These are phyloP conservation scores for Tulasnella sp. DNA, from an alignment of 768 basidiomycete species.

Conservation along the genomic window DNA sequence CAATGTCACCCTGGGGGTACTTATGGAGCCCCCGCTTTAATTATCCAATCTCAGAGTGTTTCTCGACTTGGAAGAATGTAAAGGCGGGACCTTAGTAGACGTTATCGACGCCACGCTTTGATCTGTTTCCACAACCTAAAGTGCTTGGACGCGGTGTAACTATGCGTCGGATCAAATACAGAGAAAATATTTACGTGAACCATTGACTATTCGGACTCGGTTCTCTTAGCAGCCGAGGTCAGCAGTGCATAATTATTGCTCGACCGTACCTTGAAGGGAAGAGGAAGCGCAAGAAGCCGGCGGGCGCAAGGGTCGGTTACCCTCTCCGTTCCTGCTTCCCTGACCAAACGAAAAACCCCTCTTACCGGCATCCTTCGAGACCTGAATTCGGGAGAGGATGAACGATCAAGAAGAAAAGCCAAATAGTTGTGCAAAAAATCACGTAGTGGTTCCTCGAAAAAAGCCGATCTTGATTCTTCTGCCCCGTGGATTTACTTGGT, in stretches of 20 bases:
- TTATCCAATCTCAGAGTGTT: background rate
- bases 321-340: background rate
- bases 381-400: background rate
- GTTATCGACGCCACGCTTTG: background rate
- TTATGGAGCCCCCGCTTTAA: background rate
- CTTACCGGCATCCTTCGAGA: background rate
- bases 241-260: background rate
- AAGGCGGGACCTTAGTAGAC: background rate
- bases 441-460: background rate
- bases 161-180: background rate
- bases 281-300: background rate
- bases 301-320: background rate
- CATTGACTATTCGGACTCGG: background rate
- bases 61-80: background rate
- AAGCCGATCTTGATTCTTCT: background rate
- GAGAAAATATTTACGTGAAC: background rate
- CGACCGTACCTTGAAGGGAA: background rate
- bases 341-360: background rate
- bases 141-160: background rate
- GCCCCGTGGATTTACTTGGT: background rate
- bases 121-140: background rate
- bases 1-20: background rate
- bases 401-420: constrained; percentile 1
- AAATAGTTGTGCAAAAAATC: background rate
- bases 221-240: background rate